Base-by-base conservation (phyloP, 768 basidiomycete species). In the Lyophyllum shimeji region DNA sequence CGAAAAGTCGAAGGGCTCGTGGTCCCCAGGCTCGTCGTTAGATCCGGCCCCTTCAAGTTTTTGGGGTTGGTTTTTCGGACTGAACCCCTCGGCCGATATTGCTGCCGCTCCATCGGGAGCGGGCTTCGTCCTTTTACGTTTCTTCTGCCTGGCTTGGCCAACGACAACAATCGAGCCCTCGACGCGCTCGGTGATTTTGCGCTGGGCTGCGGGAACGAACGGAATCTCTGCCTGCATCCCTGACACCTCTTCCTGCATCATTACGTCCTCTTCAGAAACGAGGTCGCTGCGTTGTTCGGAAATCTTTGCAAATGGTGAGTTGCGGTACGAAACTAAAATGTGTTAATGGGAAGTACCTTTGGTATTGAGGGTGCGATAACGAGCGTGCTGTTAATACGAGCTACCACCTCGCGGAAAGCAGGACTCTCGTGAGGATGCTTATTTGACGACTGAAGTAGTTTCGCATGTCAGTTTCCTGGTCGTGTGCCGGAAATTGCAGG, bases 131-230 rank as follows among this genome's bases (percentile, higher is more conserved):
- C 86, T 77, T 67, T 89, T 90, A 39, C 83, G 78, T 66, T 89
- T 89, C 74, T 84, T 85, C 66, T 80, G 76, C 50, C 79, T 74
- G 18, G 74, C 66, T 64, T 87, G 84, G 7, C 89, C 89, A 17
- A 91, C 88, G 13, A 88, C 78, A 6, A 92, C 82, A 50, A 93
- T 85, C 1, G 82, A 75, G 64, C 90, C 90, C 44, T 86, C 83
- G 29, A 72, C 71, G 27, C 64, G 42, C 34, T 63, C 60, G 44
- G 68, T 66, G 20, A 60, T 67, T 2, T 65, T 69, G 18, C 93
- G 82, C 63, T 85, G 79, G 0, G 82, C 70, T 1, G 83, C 79
- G 46, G 92, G 92, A 8, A 95, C 77, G 60, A 86, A 95, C 0
- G 93, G 85, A 7, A 94, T 82, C 69, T 93, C 91, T 33, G 83